Evolutionary conservation across 31 red algal genomes (phyloP).

Genomic region (Asparagopsis taxiformis): DNA sequence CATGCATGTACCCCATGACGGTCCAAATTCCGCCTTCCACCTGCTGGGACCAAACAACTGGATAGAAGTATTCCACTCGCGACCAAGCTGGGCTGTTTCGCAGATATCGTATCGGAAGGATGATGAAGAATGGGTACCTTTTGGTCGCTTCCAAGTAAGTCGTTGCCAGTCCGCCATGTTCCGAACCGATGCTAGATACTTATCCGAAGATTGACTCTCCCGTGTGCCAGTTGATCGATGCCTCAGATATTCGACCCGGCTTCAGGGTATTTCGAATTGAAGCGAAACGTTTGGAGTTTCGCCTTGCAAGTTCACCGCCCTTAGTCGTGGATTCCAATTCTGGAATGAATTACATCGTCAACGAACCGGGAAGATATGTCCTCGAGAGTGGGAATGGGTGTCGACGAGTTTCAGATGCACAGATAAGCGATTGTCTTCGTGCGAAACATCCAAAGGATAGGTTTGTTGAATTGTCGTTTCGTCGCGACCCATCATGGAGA

Average conservation of each 20-base stretch:
- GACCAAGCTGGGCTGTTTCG: slow-evolving; percentile 44
- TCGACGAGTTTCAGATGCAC: slow-evolving; percentile 54
- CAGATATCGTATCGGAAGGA: slow-evolving; percentile 60
- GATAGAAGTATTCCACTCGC: slow-evolving; percentile 67
- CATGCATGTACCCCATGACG: no score
- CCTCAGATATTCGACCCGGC: slow-evolving; percentile 50
- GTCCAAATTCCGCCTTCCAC: no score
- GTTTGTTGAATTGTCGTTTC: slow-evolving; percentile 41
- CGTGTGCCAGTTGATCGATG: slow-evolving; percentile 59
- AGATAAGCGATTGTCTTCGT: slow-evolving; percentile 45
- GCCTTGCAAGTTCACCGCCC: slow-evolving; percentile 29
- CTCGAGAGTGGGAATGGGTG: slow-evolving; percentile 36
- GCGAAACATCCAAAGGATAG: slow-evolving; percentile 27
- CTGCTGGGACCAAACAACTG: no score
- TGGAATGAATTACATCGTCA: slow-evolving; percentile 27
- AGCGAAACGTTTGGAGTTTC: slow-evolving; percentile 46
- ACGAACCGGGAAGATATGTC: slow-evolving; percentile 40
- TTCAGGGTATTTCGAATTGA: slow-evolving; percentile 70
- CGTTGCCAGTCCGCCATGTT: neutral
- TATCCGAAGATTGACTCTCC: neutral
- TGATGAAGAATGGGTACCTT: slow-evolving; percentile 42
- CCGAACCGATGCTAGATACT: neutral
- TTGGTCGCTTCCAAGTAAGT: slow-evolving; percentile 36
- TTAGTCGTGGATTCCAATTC: slow-evolving; percentile 47
- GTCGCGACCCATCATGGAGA: slow-evolving; percentile 20